Evolutionary conservation across 2,329 filamentous ascomycete genomes (phyloP), one percentile per base, ranked within the genome.

Genomic region (Cephalotrichum gorgonifer): DNA sequence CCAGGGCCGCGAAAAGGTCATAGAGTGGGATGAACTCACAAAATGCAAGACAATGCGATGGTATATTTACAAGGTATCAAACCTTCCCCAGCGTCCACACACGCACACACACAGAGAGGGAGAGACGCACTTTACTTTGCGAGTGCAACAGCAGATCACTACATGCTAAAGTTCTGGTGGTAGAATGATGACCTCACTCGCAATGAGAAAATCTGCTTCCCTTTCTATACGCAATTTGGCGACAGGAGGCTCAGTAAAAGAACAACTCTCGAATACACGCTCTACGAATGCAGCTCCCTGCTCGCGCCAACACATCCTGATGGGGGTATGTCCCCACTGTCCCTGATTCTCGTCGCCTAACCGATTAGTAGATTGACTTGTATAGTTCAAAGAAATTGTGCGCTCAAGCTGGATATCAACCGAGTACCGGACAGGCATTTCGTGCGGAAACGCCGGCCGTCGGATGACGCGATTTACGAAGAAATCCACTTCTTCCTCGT

Each of bases 171-270:
- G n/a, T n/a, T n/a, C n/a, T n/a, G n/a, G n/a, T n/a, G n/a, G n/a
- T 12, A 44, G 43, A 20, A 31, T 20, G 43, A 44, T 6, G 43
- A 44, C 22, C 22, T 44, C n/a, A 14, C 31, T 9, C 26, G 43
- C 3, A 17, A 31, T 17, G 22, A 31, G 26, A 50, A 52, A 31
- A 50, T 51, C 4, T 48, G 48, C 30, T 43, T 47, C 30, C 43
- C 49, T 7, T 51, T 47, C 6, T 42, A 38, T 9, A 38, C 26
- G 7, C 33, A 46, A 30, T 46, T 39, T 35, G 26, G 35, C 22
- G n/a, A n/a, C 39, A 23, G 11, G 44, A 46, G 25, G 23, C 43
- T 3, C 44, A 41, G n/a, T 4, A 31, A 31, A 44, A 48, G 30
- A 26, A 35, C 35, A 31, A 28, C 41, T 47, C 43, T 42, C 22